phyloP scores from a whole-genome alignment of 345 rosid species.

The Heritiera littoralis region DNA sequence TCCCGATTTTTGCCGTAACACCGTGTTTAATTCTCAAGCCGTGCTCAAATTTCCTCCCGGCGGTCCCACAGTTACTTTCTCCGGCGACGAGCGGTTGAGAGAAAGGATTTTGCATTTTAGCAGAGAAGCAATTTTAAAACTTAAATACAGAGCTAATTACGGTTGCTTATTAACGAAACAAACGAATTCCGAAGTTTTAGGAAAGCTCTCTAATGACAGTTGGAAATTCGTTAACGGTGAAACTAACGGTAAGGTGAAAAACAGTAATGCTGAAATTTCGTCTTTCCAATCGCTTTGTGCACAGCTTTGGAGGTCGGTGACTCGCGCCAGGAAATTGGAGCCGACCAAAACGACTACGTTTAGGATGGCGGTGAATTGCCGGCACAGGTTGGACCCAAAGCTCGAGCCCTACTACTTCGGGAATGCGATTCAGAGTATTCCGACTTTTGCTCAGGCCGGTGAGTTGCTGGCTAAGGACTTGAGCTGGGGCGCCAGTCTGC shows the following conservation, averaged over 20 bases:
- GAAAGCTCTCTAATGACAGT: constrained; percentile 54
- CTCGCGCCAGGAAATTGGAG: constrained; percentile 71
- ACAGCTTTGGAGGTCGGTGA: constrained; percentile 83
- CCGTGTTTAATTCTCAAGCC: constrained; percentile 57
- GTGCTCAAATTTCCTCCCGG: constrained; percentile 70
- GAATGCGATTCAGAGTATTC: constrained; percentile 92
- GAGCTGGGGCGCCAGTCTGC: constrained; percentile 59
- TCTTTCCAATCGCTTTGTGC: constrained; percentile 89
- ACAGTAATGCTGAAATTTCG: constrained; percentile 57
- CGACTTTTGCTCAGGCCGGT: constrained; percentile 52
- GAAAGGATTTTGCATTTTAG: constrained; percentile 84
- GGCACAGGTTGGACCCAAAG: constrained; percentile 79
- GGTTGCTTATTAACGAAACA: neutral
- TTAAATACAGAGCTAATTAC: constrained; percentile 59
- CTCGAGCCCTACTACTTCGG: constrained; percentile 77
- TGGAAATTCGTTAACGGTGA: constrained; percentile 50
- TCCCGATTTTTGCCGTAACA: constrained; percentile 64
- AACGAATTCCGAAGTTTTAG: constrained; percentile 41
- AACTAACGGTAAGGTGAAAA: constrained; percentile 36
- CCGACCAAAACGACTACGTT: constrained; percentile 66
- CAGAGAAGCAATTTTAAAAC: constrained; percentile 60
- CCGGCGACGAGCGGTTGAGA: constrained; percentile 65
- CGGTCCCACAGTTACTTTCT: constrained; percentile 73
- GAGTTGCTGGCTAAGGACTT: constrained; percentile 59
- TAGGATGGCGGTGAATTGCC: constrained; percentile 91